Conservation (phyloP, 2,329 filamentous ascomycete genomes). For the Phialocephala sp. region DNA sequence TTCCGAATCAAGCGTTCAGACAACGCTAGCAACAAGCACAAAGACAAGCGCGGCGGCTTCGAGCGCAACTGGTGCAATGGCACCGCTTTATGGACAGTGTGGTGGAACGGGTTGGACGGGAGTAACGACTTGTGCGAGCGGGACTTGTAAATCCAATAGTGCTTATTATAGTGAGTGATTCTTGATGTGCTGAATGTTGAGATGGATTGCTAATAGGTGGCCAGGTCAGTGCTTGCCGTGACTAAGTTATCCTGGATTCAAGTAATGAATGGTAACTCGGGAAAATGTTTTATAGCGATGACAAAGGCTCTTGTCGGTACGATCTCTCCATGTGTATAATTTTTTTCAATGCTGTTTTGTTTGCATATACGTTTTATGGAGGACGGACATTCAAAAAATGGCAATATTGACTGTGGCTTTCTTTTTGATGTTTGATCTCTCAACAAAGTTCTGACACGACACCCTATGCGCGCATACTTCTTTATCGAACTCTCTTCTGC, state of each 20-base stretch:
- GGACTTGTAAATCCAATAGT: constrained; percentile 24
- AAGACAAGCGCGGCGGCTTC: neutral
- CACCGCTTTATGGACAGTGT: constrained; percentile 17
- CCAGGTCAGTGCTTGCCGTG: constrained; percentile 5
- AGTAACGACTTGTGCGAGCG: constrained; percentile 23
- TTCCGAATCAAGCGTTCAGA: neutral
- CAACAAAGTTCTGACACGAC: neutral
- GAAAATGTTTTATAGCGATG: neutral
- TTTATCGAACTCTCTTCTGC: neutral
- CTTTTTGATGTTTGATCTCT: too few species aligned
- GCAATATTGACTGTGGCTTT: too few species aligned
- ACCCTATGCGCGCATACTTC: neutral
- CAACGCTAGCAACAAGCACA: constrained; percentile 16
- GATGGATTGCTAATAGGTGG: neutral
- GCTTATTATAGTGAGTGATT: constrained; percentile 21
- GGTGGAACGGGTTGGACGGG: constrained; percentile 25
- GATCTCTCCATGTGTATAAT: neutral
- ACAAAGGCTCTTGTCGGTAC: neutral
- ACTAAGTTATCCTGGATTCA: neutral
- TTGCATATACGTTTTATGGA: neutral
- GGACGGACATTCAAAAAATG: too few species aligned
- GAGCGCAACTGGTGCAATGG: neutral
- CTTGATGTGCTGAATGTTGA: neutral
- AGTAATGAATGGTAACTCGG: neutral
- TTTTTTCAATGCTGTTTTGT: neutral